Evolutionary conservation across 441 rosid species (phyloP), one percentile per base, ranked within the genome.

Genomic region (Monsonia emarginata): DNA sequence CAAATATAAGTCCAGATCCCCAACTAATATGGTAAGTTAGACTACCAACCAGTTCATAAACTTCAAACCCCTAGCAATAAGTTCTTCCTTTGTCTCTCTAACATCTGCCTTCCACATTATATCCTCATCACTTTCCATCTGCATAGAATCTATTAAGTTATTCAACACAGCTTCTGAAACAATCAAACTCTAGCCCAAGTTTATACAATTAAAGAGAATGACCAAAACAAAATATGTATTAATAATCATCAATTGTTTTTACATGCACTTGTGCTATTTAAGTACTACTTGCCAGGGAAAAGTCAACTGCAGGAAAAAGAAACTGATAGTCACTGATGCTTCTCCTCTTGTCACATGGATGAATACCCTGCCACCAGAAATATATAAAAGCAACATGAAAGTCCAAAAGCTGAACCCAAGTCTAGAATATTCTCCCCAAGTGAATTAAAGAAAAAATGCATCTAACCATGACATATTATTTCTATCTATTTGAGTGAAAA

Each of bases 251-350:
- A 31, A n/a, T 72, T 21, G 44, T 64, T 72, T 74, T 54, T 21
- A 70, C 74, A 57, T 74, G 65, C 72, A 74, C 76, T 71, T 71
- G 59, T 78, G 66, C 69, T 62, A 73, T 62, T 30, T 56, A 66
- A 78, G 73, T 71, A 76, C 97, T 71, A 76, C 97, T 88, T 90
- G 80, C 98, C 91, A 81, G 77, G 16, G 98, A 90, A 81, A 90
- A 88, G 74, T 94, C 98, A 78, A 94, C 71, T 44, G 97, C 96
- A 5, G 98, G 98, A 74, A 90, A 90, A 76, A 89, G 86, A 80
- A 82, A 84, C 71, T 82, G 85, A 75, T 90, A 94, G 34, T 94
- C 93, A 65, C 86, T 79, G 81, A 85, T 67, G 71, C 72, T 80
- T 76, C 88, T 84, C 79, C 99, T 86, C 80, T 76, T 80, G 73